Evolutionary conservation across 305 asterid species (phyloP), one percentile per base, ranked within the genome.

Genomic region (Striga hermonthica): DNA sequence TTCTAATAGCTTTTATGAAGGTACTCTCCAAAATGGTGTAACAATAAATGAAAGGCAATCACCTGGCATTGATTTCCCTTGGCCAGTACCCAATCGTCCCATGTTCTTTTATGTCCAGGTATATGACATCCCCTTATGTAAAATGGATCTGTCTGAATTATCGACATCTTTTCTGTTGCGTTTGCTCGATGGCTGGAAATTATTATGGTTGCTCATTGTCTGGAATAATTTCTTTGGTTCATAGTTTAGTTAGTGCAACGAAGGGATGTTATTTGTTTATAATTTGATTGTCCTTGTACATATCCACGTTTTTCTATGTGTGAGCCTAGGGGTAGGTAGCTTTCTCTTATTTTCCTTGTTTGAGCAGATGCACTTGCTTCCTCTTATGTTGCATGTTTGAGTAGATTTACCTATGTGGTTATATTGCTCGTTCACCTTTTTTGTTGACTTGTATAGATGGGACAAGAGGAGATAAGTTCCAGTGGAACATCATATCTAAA

Each of bases 71-170:
- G 99, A 95, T 82, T 95, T 95, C 62, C 99, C 99, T 47, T 91
- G 99, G 99, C 99, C 98, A 39, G 97, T 95, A 75, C 99, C 99
- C 40, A 89, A 87, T 74, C 91, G 99, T 66, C 98, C 99, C 69
- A 94, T 88, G 99, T 91, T 94, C 80, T 94, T 94, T 76, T 94
- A 94, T 74, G 99, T 94, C 62, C 99, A 94, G 99, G 99, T 94
- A 80, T 50, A 56, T 39, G n/a, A 22, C 11, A 47, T 65, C 72
- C 61, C 54, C 62, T 72, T 61, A 34, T 47, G 40, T 59, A 11
- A 11, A 65, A 9, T 64, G 63, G 63, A 52, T 67, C 60, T 57
- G 47, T 59, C 11, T 9, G 13, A 60, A 48, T 6, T 47, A 56
- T 69, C 38, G 57, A n/a, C 38, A 37, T 56, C 9, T 50, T 45